These are phyloP conservation scores for Gaeumannomyces sp. DNA, from an alignment of 2,329 filamentous ascomycete genomes.

Conservation along the genomic window DNA sequence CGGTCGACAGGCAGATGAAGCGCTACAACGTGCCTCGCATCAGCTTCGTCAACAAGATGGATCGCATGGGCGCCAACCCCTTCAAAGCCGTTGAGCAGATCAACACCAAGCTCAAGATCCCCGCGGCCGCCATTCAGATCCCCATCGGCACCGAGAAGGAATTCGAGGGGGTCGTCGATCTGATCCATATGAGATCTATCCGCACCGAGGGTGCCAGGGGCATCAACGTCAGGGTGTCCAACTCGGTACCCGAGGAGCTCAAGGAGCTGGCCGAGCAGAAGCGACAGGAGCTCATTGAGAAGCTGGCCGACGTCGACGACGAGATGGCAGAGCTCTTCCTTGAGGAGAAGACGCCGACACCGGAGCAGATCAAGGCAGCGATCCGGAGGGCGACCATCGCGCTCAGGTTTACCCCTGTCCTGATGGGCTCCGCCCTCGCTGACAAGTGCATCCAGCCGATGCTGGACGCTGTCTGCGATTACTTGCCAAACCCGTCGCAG, in stretches of 20 bases:
- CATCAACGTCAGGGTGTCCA: constrained; percentile 66
- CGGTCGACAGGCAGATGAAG: constrained; percentile 97
- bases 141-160: constrained; percentile 90
- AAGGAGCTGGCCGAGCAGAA: constrained; percentile 73
- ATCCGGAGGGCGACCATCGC: constrained; percentile 86
- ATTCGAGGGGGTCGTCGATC: constrained; percentile 86
- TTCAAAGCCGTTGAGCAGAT: constrained; percentile 98
- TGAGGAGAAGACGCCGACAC: constrained; percentile 74
- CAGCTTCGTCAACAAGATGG: constrained; percentile 99
- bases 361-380: constrained; percentile 81
- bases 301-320: constrained; percentile 93
- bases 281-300: constrained; percentile 82
- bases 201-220: constrained; percentile 86
- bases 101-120: constrained; percentile 89
- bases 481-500: constrained; percentile 85
- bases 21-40: constrained; percentile 94
- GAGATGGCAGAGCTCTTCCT: constrained; percentile 95
- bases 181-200: constrained; percentile 86
- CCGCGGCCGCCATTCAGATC: constrained; percentile 87
- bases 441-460: constrained; percentile 95
- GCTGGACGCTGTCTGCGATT: constrained; percentile 92
- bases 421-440: constrained; percentile 93
- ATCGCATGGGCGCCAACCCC: constrained; percentile 95
- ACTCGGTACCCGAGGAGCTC: constrained; percentile 78
- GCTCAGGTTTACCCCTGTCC: constrained; percentile 85